Conservation (phyloP, 129 eudicot species). For the Lactuca saligna region DNA sequence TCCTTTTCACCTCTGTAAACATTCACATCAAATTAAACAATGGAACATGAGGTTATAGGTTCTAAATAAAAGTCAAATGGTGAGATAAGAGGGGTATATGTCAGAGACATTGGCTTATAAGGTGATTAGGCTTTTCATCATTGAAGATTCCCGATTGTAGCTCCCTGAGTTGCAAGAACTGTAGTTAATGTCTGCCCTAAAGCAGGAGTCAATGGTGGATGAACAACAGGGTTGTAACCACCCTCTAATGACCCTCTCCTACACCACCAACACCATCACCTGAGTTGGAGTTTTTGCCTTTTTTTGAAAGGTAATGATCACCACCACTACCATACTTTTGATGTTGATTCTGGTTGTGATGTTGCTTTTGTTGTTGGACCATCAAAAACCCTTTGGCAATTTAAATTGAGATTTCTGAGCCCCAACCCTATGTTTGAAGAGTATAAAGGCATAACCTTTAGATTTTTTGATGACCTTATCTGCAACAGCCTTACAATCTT, state of each 20-base stretch:
- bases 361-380: constrained; percentile 55
- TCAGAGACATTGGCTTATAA: no score
- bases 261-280: constrained; percentile 42
- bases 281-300: constrained; percentile 52
- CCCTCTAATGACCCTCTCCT: constrained; percentile 60
- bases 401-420: constrained; percentile 70
- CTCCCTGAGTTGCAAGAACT: constrained; percentile 74
- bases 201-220: constrained; percentile 57
- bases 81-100: no score
- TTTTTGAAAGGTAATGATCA: constrained; percentile 51
- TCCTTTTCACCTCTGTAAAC: no score
- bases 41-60: no score
- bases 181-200: constrained; percentile 94
- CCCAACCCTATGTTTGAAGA: constrained; percentile 67
- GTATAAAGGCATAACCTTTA: constrained; percentile 79
- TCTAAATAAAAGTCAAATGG: no score
- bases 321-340: constrained; percentile 30
- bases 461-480: constrained; percentile 80
- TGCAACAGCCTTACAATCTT: constrained; percentile 71
- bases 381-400: constrained; percentile 84
- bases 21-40: no score
- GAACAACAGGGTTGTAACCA: constrained; percentile 50
- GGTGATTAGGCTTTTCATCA: no score
- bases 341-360: constrained; percentile 24
- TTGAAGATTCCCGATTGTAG: constrained; percentile 57